Percentiles rank a stretch among this genome's conserved stretches.
Evolutionary conservation across 768 basidiomycete genomes (phyloP).

Genomic region (Tylopilus cervinicoccineus): DNA sequence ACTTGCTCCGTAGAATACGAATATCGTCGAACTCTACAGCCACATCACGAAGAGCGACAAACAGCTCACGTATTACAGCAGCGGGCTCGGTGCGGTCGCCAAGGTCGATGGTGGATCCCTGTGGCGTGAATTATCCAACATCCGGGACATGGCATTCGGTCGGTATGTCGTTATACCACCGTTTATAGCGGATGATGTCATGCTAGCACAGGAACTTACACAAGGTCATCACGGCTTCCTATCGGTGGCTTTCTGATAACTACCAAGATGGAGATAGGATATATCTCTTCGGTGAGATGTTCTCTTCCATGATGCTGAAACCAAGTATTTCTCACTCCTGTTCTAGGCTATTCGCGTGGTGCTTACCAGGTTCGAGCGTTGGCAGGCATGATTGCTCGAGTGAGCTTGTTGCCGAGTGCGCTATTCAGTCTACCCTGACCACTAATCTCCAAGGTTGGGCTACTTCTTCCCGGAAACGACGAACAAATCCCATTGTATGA

Average conservation of each 20-base stretch:
- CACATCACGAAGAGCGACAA: conserved; percentile 31
- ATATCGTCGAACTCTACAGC: conserved; percentile 38
- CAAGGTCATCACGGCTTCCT: conserved; percentile 32
- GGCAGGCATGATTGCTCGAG: conserved; percentile 43
- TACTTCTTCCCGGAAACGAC: conserved; percentile 38
- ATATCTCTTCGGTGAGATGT: conserved; percentile 37
- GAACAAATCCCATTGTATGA: conserved; percentile 39
- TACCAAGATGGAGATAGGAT: conserved; percentile 37
- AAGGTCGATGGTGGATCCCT: conserved; percentile 18
- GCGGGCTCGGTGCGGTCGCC: conserved; percentile 37
- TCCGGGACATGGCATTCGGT: conserved; percentile 36
- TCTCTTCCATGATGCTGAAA: background rate
- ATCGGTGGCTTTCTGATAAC: conserved; percentile 40
- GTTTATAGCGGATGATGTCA: background rate
- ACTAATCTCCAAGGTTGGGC: conserved; percentile 33
- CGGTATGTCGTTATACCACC: conserved; percentile 22
- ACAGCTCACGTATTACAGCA: conserved; percentile 40
- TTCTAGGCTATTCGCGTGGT: conserved; percentile 44
- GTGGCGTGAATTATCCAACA: conserved; percentile 20
- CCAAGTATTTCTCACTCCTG: background rate
- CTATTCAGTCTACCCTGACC: background rate
- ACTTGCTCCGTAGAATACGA: conserved; percentile 33
- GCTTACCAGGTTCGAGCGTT: conserved; percentile 43
- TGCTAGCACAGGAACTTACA: conserved; percentile 32
- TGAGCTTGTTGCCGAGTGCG: conserved; percentile 4